These are phyloP conservation scores for Chlamydomonas asymmetrica DNA, from an alignment of 139 green algal genomes.

Conservation along the genomic window DNA sequence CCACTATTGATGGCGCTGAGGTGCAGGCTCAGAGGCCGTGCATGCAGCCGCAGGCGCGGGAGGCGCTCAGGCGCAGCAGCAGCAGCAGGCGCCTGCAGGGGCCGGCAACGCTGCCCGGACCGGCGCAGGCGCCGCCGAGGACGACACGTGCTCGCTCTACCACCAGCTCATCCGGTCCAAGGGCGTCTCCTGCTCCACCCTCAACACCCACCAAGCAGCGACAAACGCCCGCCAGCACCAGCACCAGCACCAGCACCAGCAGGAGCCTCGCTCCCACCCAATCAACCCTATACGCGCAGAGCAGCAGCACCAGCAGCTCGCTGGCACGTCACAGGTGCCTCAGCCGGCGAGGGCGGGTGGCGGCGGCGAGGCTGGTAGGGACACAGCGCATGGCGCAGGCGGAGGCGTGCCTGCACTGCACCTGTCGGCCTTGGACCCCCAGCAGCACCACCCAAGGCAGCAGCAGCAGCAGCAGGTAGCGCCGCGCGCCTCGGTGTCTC, in stretches of 20 bases:
- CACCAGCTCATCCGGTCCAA: conserved; percentile 39
- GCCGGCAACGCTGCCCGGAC: background rate
- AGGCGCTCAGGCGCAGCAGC: conserved; percentile 2
- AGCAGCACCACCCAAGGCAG: too few relatives aligned
- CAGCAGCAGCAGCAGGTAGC: too few relatives aligned
- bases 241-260: background rate
- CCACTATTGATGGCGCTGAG: too few relatives aligned
- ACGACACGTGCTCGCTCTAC: conserved; percentile 38
- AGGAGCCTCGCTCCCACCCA: background rate
- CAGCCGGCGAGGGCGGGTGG: background rate
- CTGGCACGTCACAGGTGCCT: background rate
- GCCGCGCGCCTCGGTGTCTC: too few relatives aligned
- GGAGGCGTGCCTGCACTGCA: too few relatives aligned
- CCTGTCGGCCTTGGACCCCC: too few relatives aligned
- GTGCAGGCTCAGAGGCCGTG: too few relatives aligned
- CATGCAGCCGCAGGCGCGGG: background rate
- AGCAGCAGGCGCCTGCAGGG: background rate
- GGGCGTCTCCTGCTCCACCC: too few relatives aligned
- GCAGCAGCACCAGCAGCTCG: background rate
- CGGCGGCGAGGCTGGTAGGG: too few relatives aligned
- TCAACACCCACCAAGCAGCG: too few relatives aligned
- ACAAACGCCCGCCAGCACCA: background rate
- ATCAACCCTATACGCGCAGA: background rate
- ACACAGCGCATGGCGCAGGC: too few relatives aligned
- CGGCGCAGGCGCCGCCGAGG: conserved; percentile 5